Base-by-base conservation (phyloP, 2,329 filamentous ascomycete species). In the Cercospora beticola region DNA sequence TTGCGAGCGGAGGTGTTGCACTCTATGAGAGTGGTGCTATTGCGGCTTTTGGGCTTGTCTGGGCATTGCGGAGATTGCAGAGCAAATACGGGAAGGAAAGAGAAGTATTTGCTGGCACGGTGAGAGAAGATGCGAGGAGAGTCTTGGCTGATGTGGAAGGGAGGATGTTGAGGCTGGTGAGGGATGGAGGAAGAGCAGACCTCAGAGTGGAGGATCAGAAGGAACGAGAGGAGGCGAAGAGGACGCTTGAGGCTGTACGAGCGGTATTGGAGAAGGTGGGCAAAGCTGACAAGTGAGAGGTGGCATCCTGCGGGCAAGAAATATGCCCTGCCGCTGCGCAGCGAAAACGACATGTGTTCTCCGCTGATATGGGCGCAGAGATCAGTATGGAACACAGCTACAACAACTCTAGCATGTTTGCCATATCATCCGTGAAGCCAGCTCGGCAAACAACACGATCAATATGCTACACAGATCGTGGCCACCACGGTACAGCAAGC, bases 21-120 rank as follows among this genome's bases (percentile, higher is more conserved):
- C 65, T 86, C 1, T 88, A 88, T 67, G 87, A 89, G 76, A 85
- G 86, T 4, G 84, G 86, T 43, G 86, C 86, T 3, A 80, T 89
- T n/a, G 86, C 84, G 0, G 86, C 86, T 0, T 77, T 89, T 2
- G 88, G 88, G 1, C 73, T 88, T 9, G 85, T 87, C 2, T 87
- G 86, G 78, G 84, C 85, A 1, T 74, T 89, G 49, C 80, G 86
- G 23, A 81, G 86, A 9, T 82, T 89, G 79, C 88, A 90, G 76
- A 85, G 80, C 74, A 78, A 83, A 67, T 90, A 88, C 87, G 84
- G 87, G 64, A 79, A 76, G 4, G 86, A 85, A 16, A 81, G 86
- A 49, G 78, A 79, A 14, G 79, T 76, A 18, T 88, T 87, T 82
- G 83, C 86, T 68, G 79, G 79, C 1, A 82, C 84, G 31, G 80